Conservation (phyloP, 768 basidiomycete species). For the Scleroderma citrinum region DNA sequence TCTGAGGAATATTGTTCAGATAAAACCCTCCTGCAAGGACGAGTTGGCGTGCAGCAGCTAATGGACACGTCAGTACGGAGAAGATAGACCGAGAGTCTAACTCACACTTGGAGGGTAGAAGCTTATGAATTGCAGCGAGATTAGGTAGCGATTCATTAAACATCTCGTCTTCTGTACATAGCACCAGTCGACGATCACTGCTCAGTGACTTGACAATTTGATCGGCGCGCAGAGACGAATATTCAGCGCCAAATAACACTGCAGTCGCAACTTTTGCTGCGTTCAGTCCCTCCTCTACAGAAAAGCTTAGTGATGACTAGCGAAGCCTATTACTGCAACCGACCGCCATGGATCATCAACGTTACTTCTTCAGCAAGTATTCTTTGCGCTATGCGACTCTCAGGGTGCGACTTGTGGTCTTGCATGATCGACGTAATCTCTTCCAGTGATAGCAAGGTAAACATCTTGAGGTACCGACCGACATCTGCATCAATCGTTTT, state of each 20-base stretch:
- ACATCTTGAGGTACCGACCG: slow-evolving; percentile 69
- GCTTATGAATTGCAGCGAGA: slow-evolving; percentile 51
- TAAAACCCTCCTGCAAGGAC: slow-evolving; percentile 64
- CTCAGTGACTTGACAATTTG: slow-evolving; percentile 57
- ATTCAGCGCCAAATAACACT: slow-evolving; percentile 38
- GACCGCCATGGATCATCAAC: slow-evolving; percentile 53
- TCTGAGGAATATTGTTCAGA: slow-evolving; percentile 57
- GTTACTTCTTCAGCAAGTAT: slow-evolving; percentile 54
- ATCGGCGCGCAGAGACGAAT: slow-evolving; percentile 41
- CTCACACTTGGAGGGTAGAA: slow-evolving; percentile 63
- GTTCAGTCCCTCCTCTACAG: slow-evolving; percentile 2
- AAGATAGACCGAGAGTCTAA: slow-evolving; percentile 5
- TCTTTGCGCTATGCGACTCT: slow-evolving; percentile 42
- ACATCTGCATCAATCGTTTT: slow-evolving; percentile 77
- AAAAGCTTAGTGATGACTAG: background rate
- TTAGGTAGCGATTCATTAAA: slow-evolving; percentile 50
- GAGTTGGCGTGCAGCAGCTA: slow-evolving; percentile 63
- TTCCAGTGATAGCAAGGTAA: slow-evolving; percentile 65
- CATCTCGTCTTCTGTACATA: slow-evolving; percentile 46
- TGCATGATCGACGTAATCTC: slow-evolving; percentile 52
- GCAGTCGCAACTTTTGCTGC: slow-evolving; percentile 30
- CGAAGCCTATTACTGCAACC: slow-evolving; percentile 10
- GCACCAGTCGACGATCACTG: slow-evolving; percentile 59
- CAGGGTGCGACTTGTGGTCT: slow-evolving; percentile 43
- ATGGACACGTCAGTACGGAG: slow-evolving; percentile 4